Evolutionary conservation across 257 asterid species (phyloP), one percentile per base, ranked within the genome.

Genomic region (Coffea eugenioides): DNA sequence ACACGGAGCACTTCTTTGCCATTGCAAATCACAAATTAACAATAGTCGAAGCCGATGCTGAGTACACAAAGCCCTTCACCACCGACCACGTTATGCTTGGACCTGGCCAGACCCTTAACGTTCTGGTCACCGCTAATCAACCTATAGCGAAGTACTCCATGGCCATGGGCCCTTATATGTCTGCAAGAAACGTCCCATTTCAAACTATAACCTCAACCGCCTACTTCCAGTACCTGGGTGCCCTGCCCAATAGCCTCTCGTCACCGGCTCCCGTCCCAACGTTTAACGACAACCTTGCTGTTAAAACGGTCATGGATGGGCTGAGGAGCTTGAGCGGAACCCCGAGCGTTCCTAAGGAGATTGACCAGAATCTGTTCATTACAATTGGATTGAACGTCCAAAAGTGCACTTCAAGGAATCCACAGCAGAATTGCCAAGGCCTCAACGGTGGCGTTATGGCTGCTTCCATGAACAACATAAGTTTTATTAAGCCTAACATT

Each of bases 101-200:
- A 54, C 97, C 97, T 2, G 97, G 94, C 36, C 91, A 86, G 80
- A 91, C 97, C 73, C 75, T 90, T 78, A 88, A 86, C 34, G 90
- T 90, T 51, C 85, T 90, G 5, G 88, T 91, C 83, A 89, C 92
- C 14, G 93, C 97, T 21, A 82, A 91, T 72, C 92, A 90, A 64
- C 89, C 87, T 20, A 84, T 84, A 34, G 89, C 79, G 71, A 78
- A 80, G 77, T 90, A 91, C 69, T 87, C 91, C 79, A 88, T 91
- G 92, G 84, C 94, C 23, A 81, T 85, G 79, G 92, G 94, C 57
- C 91, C 94, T 25, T 91, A 91, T 81, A 87, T 89, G 88, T 91
- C 96, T 8, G 96, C 96, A 69, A 82, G 65, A 73, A 88, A 88
- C 57, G 84, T 88, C 23, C 59, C 92, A 16, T 91, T 89, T 79